Base-by-base conservation (phyloP, 2,329 filamentous ascomycete genomes). In the Penicillium sp. region DNA sequence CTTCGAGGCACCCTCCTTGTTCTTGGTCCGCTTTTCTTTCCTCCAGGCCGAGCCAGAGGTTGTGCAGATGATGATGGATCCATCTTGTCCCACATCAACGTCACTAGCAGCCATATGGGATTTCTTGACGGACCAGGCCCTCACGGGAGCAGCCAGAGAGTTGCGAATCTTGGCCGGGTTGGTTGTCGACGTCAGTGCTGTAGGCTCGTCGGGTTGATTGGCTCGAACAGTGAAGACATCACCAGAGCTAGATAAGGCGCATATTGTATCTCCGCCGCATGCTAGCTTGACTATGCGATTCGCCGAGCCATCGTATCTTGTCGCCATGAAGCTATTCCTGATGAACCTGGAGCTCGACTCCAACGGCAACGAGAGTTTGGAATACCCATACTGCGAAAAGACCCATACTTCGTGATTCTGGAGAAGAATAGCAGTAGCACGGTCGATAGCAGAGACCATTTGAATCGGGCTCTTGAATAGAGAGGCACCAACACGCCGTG, bases 331-430 rank as follows among this genome's bases (percentile, higher is more conserved):
- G 45, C 81, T 83, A 47, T 81, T 78, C 50, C 81, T 79, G 23
- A 92, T 76, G 38, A 86, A 84, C 52, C 82, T 82, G 51, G 86
- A 89, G 18, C 80, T 80, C 5, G 82, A 80, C 56, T 91, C 87
- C 29, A 88, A 75, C 0, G 89, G 88, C 55, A 97, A 95, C 40
- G 83, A 84, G 47, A 97, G 78, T 56, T 89, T 88, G n/a, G 90
- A 89, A 66, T 95, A 97, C 4, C 92, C 92, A 63, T 95, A 97
- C 58, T 95, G 95, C 0, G 90, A 92, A 61, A 98, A 95, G 0
- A 98, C 86, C 78, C 88, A 95, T 8, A 97, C 89, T 18, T 90
- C 89, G 58, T 88, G 84, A 59, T 90, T 95, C 42, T 90, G 86
- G 3, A 98, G 79, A 25, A 98, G 73, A 54, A 90, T 87, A 1